Base-by-base conservation (phyloP, 768 basidiomycete genomes). In the Naematelia encephala region DNA sequence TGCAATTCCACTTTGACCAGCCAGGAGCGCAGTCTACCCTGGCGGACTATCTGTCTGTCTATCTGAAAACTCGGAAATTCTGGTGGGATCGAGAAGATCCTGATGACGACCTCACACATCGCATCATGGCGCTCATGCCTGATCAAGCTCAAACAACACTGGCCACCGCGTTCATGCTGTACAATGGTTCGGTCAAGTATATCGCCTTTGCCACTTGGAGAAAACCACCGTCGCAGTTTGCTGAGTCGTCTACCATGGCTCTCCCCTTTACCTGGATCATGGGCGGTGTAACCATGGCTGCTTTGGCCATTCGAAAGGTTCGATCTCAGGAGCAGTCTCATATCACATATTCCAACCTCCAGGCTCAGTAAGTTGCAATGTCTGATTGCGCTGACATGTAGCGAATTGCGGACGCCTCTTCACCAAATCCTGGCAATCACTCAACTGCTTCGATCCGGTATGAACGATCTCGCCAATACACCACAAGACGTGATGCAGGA, bases 381-480 rank as follows among this genome's bases (percentile, higher is more conserved):
- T 5, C 14, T 21, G 22, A 4, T 19, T 4, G 46, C 26, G 54
- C 57, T 60, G 51, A 60, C 28, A 28, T 5, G 19, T 27, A 73
- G 72, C 49, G 72, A 76, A 39, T 59, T 76, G 19, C 66, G 74
- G 1, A 76, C 74, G 4, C 74, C 74, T 0, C 51, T 73, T 12
- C 74, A 76, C 60, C 74, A 76, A 53, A 70, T 76, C 16, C 51
- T 71, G 16, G 72, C 69, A 10, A 69, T 76, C 44, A 70, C 74
- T 0, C 63, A 69, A 30, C 44, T 73, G 1, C 57, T 76, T 5
- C 61, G 72, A 30, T 64, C 70, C 13, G 56, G 61, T 11, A 66
- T 76, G 67, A 52, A 51, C 11, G 74, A 73, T 42, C 53, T 70
- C 2, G 66, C 68, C 19, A 55, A 61, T 13, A 30, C 63, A 5